phyloP scores from a whole-genome alignment of 169 alveolate genomes.

The Miamiensis avidus region DNA sequence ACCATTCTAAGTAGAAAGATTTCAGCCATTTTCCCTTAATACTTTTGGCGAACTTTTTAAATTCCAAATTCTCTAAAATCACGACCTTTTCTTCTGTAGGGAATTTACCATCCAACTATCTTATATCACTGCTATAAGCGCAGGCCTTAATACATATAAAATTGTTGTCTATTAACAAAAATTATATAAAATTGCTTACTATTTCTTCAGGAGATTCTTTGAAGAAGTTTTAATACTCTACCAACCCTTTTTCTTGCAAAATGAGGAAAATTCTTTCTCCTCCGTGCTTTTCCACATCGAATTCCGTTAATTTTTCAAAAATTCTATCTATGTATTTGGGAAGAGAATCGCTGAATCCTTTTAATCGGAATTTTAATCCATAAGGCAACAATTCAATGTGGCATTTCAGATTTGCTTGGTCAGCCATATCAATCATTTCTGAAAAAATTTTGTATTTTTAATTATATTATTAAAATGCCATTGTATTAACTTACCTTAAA shows the following conservation, averaged over 20 bases:
- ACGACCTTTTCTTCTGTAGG: background rate
- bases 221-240: background rate
- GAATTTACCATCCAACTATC: background rate
- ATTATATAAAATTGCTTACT: background rate
- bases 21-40: background rate
- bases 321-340: background rate
- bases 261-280: background rate
- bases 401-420: background rate
- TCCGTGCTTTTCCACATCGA: background rate
- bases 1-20: background rate
- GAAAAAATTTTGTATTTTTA: no score
- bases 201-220: background rate
- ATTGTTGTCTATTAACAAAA: no score
- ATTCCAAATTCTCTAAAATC: no score
- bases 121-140: background rate
- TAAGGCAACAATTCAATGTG: background rate
- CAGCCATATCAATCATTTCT: background rate
- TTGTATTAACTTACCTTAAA: background rate
- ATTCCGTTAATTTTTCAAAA: background rate
- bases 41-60: background rate
- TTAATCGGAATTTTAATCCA: background rate
- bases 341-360: background rate
- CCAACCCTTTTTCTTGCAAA: background rate
- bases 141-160: background rate
- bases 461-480: no score